These are phyloP conservation scores for Aspergillus sp. DNA, from an alignment of 2,329 filamentous ascomycete genomes.

Conservation along the genomic window DNA sequence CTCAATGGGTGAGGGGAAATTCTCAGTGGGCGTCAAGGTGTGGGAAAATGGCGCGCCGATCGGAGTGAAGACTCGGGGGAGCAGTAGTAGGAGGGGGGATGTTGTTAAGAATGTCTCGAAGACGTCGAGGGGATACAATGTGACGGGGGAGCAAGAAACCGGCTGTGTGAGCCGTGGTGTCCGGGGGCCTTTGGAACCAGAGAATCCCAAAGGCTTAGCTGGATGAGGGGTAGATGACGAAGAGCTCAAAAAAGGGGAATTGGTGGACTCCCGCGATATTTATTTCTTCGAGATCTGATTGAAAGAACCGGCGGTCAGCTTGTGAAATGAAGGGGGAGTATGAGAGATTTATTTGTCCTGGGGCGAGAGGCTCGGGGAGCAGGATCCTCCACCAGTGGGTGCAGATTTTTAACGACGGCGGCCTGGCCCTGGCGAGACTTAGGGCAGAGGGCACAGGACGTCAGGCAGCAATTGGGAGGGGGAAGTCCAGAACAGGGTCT, in stretches of 20 bases:
- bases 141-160: slow-evolving; percentile 33
- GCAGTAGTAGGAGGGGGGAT: slow-evolving; percentile 44
- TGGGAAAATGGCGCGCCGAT: slow-evolving; percentile 40
- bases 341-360: slow-evolving; percentile 19
- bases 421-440: slow-evolving; percentile 16
- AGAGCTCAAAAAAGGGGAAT: slow-evolving; percentile 13
- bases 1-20: slow-evolving; percentile 68
- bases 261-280: slow-evolving; percentile 13
- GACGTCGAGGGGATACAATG: slow-evolving; percentile 45
- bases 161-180: slow-evolving; percentile 43
- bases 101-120: slow-evolving; percentile 49
- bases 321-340: background rate
- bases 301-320: slow-evolving; percentile 18
- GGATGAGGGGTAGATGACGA: slow-evolving; percentile 11
- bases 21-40: slow-evolving; percentile 37
- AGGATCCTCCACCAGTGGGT: slow-evolving; percentile 12
- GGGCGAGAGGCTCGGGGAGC: slow-evolving; percentile 5
- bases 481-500: background rate
- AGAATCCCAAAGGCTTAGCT: slow-evolving; percentile 38
- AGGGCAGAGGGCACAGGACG: slow-evolving; percentile 26
- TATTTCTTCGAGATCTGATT: slow-evolving; percentile 8
- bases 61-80: slow-evolving; percentile 26
- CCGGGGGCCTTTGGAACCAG: slow-evolving; percentile 37
- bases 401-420: slow-evolving; percentile 21
- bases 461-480: slow-evolving; percentile 16